phyloP scores from a whole-genome alignment of 345 rosid genomes.

The Acer campestre region DNA sequence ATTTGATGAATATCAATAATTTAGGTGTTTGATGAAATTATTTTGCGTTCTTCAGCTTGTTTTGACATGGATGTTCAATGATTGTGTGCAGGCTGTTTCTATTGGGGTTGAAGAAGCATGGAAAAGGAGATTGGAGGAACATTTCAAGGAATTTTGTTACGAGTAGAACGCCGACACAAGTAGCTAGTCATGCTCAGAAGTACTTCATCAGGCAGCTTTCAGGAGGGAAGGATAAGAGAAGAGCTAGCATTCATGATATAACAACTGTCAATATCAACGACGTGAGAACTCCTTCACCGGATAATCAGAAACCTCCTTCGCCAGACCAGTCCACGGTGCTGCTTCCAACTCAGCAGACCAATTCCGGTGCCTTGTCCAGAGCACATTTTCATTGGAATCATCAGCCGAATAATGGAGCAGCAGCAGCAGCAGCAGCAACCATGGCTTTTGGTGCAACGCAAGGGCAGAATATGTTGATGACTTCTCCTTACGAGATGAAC shows the following conservation, averaged over 20 bases:
- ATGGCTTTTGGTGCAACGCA: slow-evolving; percentile 40
- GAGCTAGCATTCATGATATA: slow-evolving; percentile 98
- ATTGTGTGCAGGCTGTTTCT: slow-evolving; percentile 37
- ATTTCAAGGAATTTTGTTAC: slow-evolving; percentile 80
- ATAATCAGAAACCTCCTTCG: slow-evolving; percentile 34
- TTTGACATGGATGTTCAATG: too few relatives aligned
- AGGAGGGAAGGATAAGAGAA: slow-evolving; percentile 88
- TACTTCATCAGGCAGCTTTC: slow-evolving; percentile 93
- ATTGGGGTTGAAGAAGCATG: slow-evolving; percentile 91
- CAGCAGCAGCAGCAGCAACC: slow-evolving; percentile 32
- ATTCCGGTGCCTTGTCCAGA: slow-evolving; percentile 34
- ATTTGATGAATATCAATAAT: background rate
- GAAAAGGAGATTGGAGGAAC: slow-evolving; percentile 98
- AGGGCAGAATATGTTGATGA: slow-evolving; percentile 33
- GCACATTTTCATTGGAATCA: slow-evolving; percentile 52
- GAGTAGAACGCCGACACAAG: slow-evolving; percentile 90
- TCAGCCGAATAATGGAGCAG: slow-evolving; percentile 43
- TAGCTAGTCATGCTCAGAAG: slow-evolving; percentile 97
- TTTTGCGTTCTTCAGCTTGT: too few relatives aligned
- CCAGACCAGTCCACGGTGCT: slow-evolving; percentile 36
- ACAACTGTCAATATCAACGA: slow-evolving; percentile 77
- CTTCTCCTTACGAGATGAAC: slow-evolving; percentile 42
- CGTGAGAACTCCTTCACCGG: slow-evolving; percentile 52
- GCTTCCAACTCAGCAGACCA: slow-evolving; percentile 35
- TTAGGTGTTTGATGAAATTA: too few relatives aligned